Percentiles rank a stretch among this genome's conserved stretches.
These are phyloP conservation scores for Scortechinia acanthostroma DNA, from an alignment of 2,329 filamentous ascomycete species.

Conservation along the genomic window DNA sequence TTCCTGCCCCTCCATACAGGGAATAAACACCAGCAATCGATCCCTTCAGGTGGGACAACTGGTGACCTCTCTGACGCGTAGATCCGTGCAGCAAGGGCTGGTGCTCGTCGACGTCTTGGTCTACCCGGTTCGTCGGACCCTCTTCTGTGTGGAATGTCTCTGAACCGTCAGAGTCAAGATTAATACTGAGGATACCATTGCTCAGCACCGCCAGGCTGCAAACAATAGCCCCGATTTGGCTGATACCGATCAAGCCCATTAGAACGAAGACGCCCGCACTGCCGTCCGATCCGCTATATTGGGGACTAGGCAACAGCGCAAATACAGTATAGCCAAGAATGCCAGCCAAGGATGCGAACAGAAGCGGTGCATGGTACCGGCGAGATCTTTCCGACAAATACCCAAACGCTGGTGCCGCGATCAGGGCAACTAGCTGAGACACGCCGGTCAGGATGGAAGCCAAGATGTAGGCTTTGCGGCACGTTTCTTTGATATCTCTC, in stretches of 20 bases:
- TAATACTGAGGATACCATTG: slow-evolving; percentile 39
- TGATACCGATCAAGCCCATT: slow-evolving; percentile 50
- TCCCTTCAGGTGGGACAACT: slow-evolving; percentile 45
- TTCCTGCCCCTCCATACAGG: slow-evolving; percentile 52
- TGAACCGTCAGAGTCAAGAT: slow-evolving; percentile 5
- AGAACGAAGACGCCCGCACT: slow-evolving; percentile 41
- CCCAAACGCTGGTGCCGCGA: slow-evolving; percentile 53
- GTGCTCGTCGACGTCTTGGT: slow-evolving; percentile 3
- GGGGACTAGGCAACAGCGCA: slow-evolving; percentile 41
- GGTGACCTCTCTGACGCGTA: slow-evolving; percentile 11
- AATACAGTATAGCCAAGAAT: slow-evolving; percentile 48
- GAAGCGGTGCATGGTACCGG: slow-evolving; percentile 42
- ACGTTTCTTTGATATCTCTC: slow-evolving; percentile 46
- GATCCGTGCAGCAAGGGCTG: slow-evolving; percentile 14
- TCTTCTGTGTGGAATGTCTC: neutral
- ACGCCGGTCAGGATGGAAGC: slow-evolving; percentile 54
- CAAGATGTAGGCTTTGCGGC: slow-evolving; percentile 54
- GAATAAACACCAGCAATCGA: slow-evolving; percentile 60
- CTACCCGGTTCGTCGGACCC: slow-evolving; percentile 6
- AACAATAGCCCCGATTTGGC: slow-evolving; percentile 60
- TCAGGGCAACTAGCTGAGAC: slow-evolving; percentile 50
- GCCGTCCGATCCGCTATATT: slow-evolving; percentile 37
- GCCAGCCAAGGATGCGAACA: slow-evolving; percentile 42
- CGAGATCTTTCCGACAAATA: slow-evolving; percentile 44
- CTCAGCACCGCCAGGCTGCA: slow-evolving; percentile 54